Percentiles rank a stretch among this genome's conserved stretches.
Conservation (phyloP, 805 yeast genomes). For the Kazachstania bromeliacearum region DNA sequence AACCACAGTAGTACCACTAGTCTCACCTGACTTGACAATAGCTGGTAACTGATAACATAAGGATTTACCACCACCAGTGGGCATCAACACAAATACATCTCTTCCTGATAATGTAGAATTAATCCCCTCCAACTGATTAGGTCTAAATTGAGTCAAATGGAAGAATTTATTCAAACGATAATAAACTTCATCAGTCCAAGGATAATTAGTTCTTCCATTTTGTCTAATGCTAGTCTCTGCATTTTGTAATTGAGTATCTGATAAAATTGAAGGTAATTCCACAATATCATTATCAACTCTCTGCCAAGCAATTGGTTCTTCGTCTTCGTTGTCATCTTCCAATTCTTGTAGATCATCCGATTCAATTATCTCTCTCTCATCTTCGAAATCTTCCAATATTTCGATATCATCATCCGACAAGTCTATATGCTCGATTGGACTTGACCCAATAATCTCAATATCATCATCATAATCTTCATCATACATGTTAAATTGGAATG, state of each 20-base stretch:
- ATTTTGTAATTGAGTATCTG: conserved; percentile 1
- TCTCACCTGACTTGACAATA: conserved; percentile 59
- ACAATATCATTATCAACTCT: conserved; percentile 12
- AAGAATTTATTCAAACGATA: conserved; percentile 49
- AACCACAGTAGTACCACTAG: conserved; percentile 81
- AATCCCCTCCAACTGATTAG: conserved; percentile 81
- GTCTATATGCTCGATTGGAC: background rate
- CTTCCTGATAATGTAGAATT: conserved; percentile 64
- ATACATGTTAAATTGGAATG: conserved; percentile 6
- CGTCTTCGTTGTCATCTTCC: conserved; percentile 13
- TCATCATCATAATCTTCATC: conserved; percentile 2
- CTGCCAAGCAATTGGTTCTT: conserved; percentile 13
- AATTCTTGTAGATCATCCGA: background rate
- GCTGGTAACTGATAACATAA: conserved; percentile 95
- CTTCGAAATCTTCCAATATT: background rate
- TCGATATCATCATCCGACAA: conserved; percentile 2
- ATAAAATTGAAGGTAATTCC: conserved; percentile 3
- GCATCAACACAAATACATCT: conserved; percentile 94
- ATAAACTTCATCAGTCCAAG: conserved; percentile 65
- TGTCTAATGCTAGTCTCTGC: conserved; percentile 2
- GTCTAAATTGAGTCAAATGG: conserved; percentile 57
- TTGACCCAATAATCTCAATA: conserved; percentile 3
- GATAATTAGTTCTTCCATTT: no score
- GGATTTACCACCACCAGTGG: conserved; percentile 98
- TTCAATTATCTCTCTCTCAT: background rate